Conservation (phyloP, 2,329 filamentous ascomycete species). For the Sporothrix pseudoabietina region DNA sequence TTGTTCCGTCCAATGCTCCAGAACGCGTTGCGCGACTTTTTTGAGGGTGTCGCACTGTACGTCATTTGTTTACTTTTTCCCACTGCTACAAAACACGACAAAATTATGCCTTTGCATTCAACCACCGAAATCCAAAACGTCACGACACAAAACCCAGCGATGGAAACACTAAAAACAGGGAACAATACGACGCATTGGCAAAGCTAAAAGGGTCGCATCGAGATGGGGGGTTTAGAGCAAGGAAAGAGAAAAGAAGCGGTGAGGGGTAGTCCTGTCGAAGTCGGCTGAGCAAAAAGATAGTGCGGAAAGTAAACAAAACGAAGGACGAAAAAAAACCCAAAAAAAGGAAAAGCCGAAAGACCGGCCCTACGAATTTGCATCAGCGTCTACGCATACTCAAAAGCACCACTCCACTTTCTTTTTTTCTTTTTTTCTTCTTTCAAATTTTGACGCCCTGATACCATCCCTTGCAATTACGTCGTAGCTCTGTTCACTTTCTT, state of each 20-base stretch:
- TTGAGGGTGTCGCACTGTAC: background rate
- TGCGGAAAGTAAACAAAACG: conserved; percentile 25
- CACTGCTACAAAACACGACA: background rate
- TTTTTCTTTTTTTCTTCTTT: background rate
- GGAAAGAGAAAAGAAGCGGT: conserved; percentile 12
- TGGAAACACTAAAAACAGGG: background rate
- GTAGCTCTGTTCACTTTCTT: background rate
- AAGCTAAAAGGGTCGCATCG: conserved; percentile 7
- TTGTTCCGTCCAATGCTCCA: background rate
- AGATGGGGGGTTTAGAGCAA: background rate
- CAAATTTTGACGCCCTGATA: background rate
- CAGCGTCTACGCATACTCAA: background rate
- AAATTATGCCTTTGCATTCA: conserved; percentile 6
- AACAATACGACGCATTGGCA: background rate
- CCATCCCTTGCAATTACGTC: conserved; percentile 16
- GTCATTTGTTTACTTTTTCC: conserved; percentile 33
- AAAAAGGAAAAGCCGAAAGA: background rate
- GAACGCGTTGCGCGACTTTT: conserved; percentile 16
- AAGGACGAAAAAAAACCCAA: too few relatives aligned
- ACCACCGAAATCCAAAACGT: conserved; percentile 10
- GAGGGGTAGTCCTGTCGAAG: conserved; percentile 5
- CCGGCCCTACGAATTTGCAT: background rate
- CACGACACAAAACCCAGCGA: background rate
- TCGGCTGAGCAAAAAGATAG: background rate
- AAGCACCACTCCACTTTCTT: background rate